These are phyloP conservation scores for Oryza coarctata DNA, from an alignment of 176 grass and related monocot genomes.

Conservation along the genomic window DNA sequence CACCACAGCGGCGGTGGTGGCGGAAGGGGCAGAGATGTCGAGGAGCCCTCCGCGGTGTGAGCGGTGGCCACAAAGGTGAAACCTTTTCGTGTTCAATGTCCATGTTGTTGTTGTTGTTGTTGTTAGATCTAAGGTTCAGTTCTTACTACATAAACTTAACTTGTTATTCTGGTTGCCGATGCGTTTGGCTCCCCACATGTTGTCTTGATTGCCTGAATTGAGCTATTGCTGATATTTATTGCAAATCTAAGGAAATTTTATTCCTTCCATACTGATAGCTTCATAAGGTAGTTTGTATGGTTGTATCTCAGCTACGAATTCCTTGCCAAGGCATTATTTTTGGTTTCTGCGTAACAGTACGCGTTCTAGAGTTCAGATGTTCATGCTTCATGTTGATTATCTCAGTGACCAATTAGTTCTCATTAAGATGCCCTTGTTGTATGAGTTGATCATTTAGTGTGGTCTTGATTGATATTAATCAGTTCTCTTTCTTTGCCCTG, in stretches of 20 bases:
- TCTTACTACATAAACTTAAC: constrained; percentile 35
- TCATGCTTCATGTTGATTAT: not conserved
- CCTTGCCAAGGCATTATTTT: not conserved
- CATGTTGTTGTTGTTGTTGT: constrained; percentile 42
- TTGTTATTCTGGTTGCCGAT: constrained; percentile 27
- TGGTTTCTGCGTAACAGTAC: not conserved
- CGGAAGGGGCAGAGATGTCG: constrained; percentile 41
- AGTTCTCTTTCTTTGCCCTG: no score
- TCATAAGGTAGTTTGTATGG: constrained; percentile 16
- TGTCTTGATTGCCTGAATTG: constrained; percentile 46
- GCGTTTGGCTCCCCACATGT: constrained; percentile 4
- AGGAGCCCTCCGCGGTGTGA: constrained; percentile 64
- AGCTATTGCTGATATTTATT: constrained; percentile 44
- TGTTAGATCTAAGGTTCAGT: constrained; percentile 47
- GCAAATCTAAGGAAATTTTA: not conserved
- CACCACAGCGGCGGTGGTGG: constrained; percentile 2
- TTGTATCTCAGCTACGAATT: constrained; percentile 19
- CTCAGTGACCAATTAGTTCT: not conserved
- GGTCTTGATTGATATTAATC: not conserved
- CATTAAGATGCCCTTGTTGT: not conserved
- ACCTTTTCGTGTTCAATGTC: constrained; percentile 11
- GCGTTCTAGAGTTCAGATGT: not conserved
- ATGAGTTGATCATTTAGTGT: not conserved
- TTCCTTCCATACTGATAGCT: constrained; percentile 29
- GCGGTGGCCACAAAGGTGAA: constrained; percentile 31